These are phyloP conservation scores for Phaeoacremonium minimum DNA, from an alignment of 2,329 filamentous ascomycete genomes.

Conservation along the genomic window DNA sequence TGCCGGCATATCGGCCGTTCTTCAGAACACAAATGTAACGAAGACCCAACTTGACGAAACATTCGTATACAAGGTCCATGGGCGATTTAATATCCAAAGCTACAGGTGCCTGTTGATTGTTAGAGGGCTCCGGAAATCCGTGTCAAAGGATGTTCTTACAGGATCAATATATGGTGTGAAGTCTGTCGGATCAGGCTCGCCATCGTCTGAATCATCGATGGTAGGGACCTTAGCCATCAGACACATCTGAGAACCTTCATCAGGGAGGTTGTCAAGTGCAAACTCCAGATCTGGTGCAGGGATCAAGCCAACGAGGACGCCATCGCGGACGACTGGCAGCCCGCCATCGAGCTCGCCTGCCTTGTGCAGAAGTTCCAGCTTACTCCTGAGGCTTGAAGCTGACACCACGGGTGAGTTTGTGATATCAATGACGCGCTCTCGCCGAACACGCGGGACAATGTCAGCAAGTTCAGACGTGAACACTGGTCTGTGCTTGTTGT, in stretches of 20 bases:
- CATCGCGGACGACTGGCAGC: conserved; percentile 76
- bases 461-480: conserved; percentile 87
- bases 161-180: conserved; percentile 92
- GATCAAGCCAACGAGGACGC: conserved; percentile 81
- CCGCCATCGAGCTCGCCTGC: conserved; percentile 90
- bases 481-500: conserved; percentile 88
- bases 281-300: conserved; percentile 92
- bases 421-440: conserved; percentile 82
- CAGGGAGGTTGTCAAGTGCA: conserved; percentile 76
- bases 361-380: conserved; percentile 76
- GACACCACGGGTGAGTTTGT: conserved; percentile 75
- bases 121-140: too few species aligned
- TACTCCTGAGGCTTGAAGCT: conserved; percentile 70
- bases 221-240: conserved; percentile 70
- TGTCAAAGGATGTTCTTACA: conserved; percentile 44
- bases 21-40: conserved; percentile 86
- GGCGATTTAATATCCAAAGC: conserved; percentile 83
- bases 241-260: conserved; percentile 71
- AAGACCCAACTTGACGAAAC: conserved; percentile 89
- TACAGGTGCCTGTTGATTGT: conserved; percentile 66
- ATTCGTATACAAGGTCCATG: conserved; percentile 94
- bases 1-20: conserved; percentile 80
- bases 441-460: conserved; percentile 72
- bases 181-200: conserved; percentile 64
- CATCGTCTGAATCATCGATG: conserved; percentile 61